phyloP scores from a whole-genome alignment of 2,329 filamentous ascomycete genomes.

The Achaetomium macrosporum region DNA sequence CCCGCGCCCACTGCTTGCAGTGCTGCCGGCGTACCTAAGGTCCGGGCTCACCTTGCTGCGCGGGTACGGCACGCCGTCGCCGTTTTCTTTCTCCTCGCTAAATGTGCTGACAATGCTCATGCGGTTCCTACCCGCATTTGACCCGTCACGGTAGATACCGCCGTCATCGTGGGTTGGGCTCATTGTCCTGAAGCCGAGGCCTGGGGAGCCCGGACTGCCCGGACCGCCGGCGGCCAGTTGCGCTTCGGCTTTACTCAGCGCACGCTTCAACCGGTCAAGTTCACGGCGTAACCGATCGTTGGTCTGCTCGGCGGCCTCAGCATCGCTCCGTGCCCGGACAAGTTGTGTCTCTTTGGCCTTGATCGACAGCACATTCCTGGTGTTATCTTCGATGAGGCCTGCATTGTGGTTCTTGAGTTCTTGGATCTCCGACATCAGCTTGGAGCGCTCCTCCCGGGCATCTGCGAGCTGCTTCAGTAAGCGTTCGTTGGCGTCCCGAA shows the following conservation, averaged over 20 bases:
- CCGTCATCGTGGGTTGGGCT: constrained; percentile 54
- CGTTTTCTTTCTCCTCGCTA: constrained; percentile 75
- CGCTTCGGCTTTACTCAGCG: constrained; percentile 59
- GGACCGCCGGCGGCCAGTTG: constrained; percentile 32
- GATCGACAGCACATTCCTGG: constrained; percentile 87
- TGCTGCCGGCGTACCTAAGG: constrained; percentile 45
- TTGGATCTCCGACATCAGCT: constrained; percentile 78
- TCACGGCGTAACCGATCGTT: constrained; percentile 81
- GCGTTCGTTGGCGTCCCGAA: constrained; percentile 76
- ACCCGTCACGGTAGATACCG: constrained; percentile 52
- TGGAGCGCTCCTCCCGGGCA: constrained; percentile 72
- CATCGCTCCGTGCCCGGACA: constrained; percentile 83
- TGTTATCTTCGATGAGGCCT: constrained; percentile 94
- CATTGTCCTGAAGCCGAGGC: constrained; percentile 33
- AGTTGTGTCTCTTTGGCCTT: constrained; percentile 98
- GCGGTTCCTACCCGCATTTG: constrained; percentile 39
- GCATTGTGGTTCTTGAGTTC: constrained; percentile 97
- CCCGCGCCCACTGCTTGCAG: constrained; percentile 49
- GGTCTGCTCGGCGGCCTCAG: constrained; percentile 78
- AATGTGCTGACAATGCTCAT: constrained; percentile 60
- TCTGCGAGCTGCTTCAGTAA: constrained; percentile 72
- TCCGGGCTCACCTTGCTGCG: constrained; percentile 53
- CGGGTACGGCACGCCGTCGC: constrained; percentile 39
- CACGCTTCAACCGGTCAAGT: constrained; percentile 88
- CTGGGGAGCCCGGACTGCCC: constrained; percentile 27